These are phyloP conservation scores for Candida nitratophila DNA, from an alignment of 805 yeast genomes.

Conservation along the genomic window DNA sequence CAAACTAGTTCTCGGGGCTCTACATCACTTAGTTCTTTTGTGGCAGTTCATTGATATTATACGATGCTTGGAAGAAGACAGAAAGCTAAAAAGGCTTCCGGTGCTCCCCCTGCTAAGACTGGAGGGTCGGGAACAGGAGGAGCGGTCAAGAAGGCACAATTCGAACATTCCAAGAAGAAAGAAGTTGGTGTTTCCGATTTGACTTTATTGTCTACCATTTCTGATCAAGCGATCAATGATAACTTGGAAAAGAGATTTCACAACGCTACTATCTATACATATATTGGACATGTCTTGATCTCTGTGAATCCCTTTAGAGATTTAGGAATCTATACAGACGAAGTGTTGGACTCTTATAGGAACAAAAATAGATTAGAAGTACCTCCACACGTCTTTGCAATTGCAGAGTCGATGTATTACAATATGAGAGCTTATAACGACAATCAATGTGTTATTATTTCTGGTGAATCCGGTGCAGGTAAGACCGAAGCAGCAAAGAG, in stretches of 20 bases:
- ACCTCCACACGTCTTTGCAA: constrained; percentile 97
- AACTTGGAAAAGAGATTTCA: constrained; percentile 84
- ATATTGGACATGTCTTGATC: constrained; percentile 89
- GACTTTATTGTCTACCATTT: constrained; percentile 78
- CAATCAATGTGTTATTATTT: constrained; percentile 93
- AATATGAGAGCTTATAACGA: constrained; percentile 91
- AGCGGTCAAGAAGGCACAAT: constrained; percentile 78
- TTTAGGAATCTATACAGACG: constrained; percentile 87
- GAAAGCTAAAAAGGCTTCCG: background rate
- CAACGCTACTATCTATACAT: constrained; percentile 86
- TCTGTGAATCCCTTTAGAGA: constrained; percentile 96
- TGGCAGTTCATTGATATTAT: background rate
- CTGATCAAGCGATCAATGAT: constrained; percentile 89
- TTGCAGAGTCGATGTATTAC: constrained; percentile 95
- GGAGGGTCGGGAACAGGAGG: constrained; percentile 9
- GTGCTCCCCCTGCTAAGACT: constrained; percentile 8
- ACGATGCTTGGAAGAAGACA: background rate
- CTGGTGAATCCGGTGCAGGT: constrained; percentile 98
- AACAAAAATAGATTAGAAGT: constrained; percentile 94
- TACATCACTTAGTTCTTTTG: background rate
- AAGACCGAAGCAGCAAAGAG: constrained; percentile 97
- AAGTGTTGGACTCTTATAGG: constrained; percentile 65
- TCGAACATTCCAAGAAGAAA: constrained; percentile 79
- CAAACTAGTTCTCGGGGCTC: too few species aligned
- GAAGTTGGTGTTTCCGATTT: constrained; percentile 98